These are phyloP conservation scores for Kuraishia piskuri DNA, from an alignment of 805 yeast species.

Conservation along the genomic window DNA sequence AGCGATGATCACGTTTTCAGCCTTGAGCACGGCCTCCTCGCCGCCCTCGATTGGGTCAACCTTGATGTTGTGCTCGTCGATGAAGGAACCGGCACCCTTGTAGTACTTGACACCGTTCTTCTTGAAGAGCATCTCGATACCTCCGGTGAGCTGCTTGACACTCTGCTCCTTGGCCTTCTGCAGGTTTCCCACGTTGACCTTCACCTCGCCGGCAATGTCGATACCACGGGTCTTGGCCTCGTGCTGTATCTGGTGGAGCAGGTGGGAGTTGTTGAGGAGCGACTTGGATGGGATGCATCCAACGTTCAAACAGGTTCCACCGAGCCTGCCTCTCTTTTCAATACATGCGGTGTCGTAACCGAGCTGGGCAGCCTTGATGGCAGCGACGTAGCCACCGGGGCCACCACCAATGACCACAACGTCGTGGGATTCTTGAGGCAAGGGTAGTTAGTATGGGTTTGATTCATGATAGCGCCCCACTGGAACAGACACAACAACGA, in stretches of 20 bases:
- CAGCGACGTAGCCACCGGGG: slow-evolving; percentile 99
- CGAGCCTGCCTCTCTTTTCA: slow-evolving; percentile 92
- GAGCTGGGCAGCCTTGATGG: slow-evolving; percentile 96
- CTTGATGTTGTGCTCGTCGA: slow-evolving; percentile 67
- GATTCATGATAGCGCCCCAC: too few relatives aligned
- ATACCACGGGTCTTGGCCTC: slow-evolving; percentile 89
- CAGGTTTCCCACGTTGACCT: slow-evolving; percentile 66
- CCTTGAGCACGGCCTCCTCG: slow-evolving; percentile 63
- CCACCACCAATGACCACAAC: slow-evolving; percentile 97
- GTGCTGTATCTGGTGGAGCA: slow-evolving; percentile 80
- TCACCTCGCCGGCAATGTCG: slow-evolving; percentile 57
- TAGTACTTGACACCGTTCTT: slow-evolving; percentile 90
- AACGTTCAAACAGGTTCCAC: slow-evolving; percentile 97
- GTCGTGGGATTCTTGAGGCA: slow-evolving; percentile 53
- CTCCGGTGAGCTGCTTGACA: slow-evolving; percentile 84
- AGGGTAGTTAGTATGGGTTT: background rate
- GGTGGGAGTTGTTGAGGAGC: slow-evolving; percentile 85
- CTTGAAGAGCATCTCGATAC: slow-evolving; percentile 91
- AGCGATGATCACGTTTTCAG: slow-evolving; percentile 88
- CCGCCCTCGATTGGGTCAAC: slow-evolving; percentile 85
- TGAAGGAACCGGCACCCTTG: slow-evolving; percentile 88
- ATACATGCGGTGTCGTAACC: slow-evolving; percentile 93
- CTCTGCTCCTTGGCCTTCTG: slow-evolving; percentile 90
- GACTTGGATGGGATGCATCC: slow-evolving; percentile 99
- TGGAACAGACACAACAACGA: background rate